Evolutionary conservation across 176 grass and related monocot genomes (phyloP).

Genomic region (Oryza meridionalis): DNA sequence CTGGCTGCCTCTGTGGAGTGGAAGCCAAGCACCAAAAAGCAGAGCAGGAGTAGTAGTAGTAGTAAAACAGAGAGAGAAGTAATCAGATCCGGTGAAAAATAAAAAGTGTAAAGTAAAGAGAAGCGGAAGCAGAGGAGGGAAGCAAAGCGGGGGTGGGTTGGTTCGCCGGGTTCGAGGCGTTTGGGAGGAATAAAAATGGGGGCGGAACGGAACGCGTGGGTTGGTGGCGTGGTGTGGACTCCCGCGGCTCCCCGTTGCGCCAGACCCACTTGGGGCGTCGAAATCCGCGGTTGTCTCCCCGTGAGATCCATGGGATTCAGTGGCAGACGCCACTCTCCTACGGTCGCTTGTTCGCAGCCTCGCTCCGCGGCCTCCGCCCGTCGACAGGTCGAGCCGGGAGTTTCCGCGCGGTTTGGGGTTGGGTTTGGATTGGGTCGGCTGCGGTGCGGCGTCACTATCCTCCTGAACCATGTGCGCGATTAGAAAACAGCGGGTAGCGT

Average conservation of each 20-base stretch:
- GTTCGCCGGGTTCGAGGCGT: conserved; percentile 32
- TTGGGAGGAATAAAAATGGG: conserved; percentile 40
- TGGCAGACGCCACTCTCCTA: not conserved
- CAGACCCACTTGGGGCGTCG: not conserved
- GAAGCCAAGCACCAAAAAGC: not conserved
- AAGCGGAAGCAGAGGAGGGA: not conserved
- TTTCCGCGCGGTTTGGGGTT: not conserved
- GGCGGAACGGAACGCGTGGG: not conserved
- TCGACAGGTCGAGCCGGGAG: not conserved
- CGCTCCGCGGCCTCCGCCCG: not conserved
- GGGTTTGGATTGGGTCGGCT: not conserved
- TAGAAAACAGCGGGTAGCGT: not conserved
- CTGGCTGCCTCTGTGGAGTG: not conserved
- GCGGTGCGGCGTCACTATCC: not conserved
- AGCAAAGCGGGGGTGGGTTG: not conserved
- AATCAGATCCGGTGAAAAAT: not conserved
- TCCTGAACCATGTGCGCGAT: conserved; percentile 11
- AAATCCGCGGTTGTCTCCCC: not conserved
- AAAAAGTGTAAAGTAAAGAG: not conserved
- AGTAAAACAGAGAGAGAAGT: not conserved
- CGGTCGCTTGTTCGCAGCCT: no score
- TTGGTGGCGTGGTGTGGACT: conserved; percentile 26
- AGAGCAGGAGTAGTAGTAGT: not conserved
- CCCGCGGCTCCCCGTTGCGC: not conserved
- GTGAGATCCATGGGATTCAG: conserved; percentile 9